Evolutionary conservation across 352 stramenopile genomes (phyloP).

Genomic region (Globisporangium splendens): DNA sequence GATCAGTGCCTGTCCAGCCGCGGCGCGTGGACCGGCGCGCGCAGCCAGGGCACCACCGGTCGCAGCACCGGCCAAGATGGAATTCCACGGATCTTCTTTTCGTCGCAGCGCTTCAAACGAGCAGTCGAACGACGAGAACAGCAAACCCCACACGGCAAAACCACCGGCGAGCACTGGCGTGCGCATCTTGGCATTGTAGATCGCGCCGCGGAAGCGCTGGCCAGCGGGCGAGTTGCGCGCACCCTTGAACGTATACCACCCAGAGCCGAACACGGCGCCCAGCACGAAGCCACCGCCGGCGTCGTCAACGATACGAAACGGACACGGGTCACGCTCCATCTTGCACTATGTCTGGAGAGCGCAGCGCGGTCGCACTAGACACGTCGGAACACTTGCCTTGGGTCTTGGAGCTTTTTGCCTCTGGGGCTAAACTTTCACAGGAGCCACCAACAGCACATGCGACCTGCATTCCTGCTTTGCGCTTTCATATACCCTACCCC

Average conservation of each 20-base stretch:
- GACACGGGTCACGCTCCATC: constrained; percentile 95
- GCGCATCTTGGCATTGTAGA: constrained; percentile 94
- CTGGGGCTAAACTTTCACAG: constrained; percentile 7
- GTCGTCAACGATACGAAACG: constrained; percentile 98
- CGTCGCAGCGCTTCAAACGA: constrained; percentile 94
- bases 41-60: constrained; percentile 96
- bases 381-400: constrained; percentile 4
- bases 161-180: constrained; percentile 91
- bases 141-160: constrained; percentile 95
- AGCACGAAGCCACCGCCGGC: constrained; percentile 97
- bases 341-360: not conserved
- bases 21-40: constrained; percentile 91
- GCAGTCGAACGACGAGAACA: constrained; percentile 99
- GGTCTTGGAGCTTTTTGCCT: constrained; percentile 4
- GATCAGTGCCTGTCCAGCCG: constrained; percentile 92
- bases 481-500: not conserved
- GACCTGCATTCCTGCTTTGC: not conserved
- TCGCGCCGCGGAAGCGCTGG: constrained; percentile 85
- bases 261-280: constrained; percentile 92
- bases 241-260: constrained; percentile 97
- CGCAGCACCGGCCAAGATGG: constrained; percentile 95
- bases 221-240: constrained; percentile 91
- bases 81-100: constrained; percentile 99
- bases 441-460: constrained; percentile 10
- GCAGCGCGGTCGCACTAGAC: not conserved